Evolutionary conservation across 192 early-diverging fungal genomes (phyloP), one percentile per base, ranked within the genome.

Genomic region (Cetraspora pellucida): DNA sequence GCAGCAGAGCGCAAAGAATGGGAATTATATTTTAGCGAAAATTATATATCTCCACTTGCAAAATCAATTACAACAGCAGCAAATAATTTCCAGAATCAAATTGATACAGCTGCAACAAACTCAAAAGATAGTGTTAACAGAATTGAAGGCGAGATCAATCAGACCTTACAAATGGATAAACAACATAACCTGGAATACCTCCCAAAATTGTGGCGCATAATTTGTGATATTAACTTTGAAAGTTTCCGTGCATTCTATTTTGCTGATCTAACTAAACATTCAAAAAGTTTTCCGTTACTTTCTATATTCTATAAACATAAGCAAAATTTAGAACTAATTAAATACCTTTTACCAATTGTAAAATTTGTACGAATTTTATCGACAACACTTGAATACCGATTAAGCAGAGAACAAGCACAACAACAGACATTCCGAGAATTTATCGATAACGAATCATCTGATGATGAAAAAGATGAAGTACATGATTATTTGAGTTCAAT

Each of bases 321-420:
- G 17, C n/a, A 77, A 54, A 77, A 25, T 9, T 70, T 77, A 45
- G 7, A 2, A 21, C 11, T 28, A 3, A 27, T 75, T 2, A 37
- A 31, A 63, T 28, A 75, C 65, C 28, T 75, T 45, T 43, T 10
- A 8, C 13, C 58, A 27, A 75, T 75, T n/a, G 43, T 75, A 25
- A 75, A 68, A 54, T 77, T 77, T 68, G 45, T 61, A 10, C 16
- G 69, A 55, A 59, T 69, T 17, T 30, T 77, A 27, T 23, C 66
- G 19, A 23, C n/a, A 3, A 37, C 65, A 19, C 66, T 77, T 10
- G 47, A 13, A 10, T 55, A 69, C 57, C 76, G 76, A 23, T 43
- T 77, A 17, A 70, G 10, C 9, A 70, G 76, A 55, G 23, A 69
- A 30, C 17, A 77, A 69, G 76, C 66, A 50, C 28, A 45, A 37